Base-by-base conservation (phyloP, 2,329 filamentous ascomycete genomes). In the Leptographium flavum region DNA sequence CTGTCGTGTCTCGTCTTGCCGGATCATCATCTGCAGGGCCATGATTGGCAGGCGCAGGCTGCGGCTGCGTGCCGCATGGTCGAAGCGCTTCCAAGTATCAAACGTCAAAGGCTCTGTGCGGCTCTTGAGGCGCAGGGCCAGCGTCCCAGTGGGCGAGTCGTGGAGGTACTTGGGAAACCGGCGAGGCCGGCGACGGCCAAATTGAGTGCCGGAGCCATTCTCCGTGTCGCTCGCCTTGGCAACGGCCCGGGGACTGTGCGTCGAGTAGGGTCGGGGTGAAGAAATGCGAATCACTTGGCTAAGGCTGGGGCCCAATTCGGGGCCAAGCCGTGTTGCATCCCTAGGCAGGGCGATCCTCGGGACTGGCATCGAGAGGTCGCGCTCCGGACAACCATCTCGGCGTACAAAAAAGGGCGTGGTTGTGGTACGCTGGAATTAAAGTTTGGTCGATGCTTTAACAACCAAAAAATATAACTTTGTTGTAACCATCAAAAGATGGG, bases 11-110 rank as follows among this genome's bases (percentile, higher is more conserved):
- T 56, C 54, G 14, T 56, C 53, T 37, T 49, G 45, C 28, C 49
- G 50, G 35, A 58, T 40, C 37, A 52, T 46, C 42, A 49, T 45
- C 48, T 58, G 56, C 43, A 56, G 47, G 27, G 53, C 38, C 42
- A 58, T 38, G n/a, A 59, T 37, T 2, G 56, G 50, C 31, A 55
- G 47, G 37, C 57, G 53, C 37, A 50, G 37, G 39, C 54, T 58
- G 23, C 37, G 44, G 45, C 49, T 55, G 28, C 41, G 19, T 4
- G 55, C 56, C 22, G 52, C 43, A 11, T 41, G 23, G 9, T 50
- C 47, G 25, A 52, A 49, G 15, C 48, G 49, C 31, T 38, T 30
- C 52, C 52, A 54, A 1, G 45, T 27, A 30, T 25, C 37, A 45
- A 49, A 54, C 1, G 47, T 49, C 27, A 53, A 41, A 5, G 49